Base-by-base conservation (phyloP, 139 green algal genomes). In the Pseudopediastrum boryanum region DNA sequence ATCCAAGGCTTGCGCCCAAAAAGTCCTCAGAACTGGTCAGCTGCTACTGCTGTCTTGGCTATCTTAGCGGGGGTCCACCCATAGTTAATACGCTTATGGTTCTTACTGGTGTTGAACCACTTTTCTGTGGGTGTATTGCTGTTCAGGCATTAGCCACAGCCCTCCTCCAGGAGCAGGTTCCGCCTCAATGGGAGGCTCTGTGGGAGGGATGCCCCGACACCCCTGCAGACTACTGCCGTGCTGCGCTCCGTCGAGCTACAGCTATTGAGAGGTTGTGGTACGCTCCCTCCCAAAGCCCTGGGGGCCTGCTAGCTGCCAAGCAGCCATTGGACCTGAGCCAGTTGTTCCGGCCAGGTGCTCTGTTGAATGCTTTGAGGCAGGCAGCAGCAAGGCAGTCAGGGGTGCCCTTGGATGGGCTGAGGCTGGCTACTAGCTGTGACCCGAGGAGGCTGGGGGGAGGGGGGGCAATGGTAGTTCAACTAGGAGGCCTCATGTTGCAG, bases 331-430 rank as follows among this genome's bases (percentile, higher is more conserved):
- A 90, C 52, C 81, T 93, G 69, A 80, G 64, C n/a, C 43, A 77
- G 16, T 75, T 92, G 75, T 93, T 92, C 84, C 80, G 88, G 35
- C 90, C 91, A 0, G 83, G 69, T 7, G 87, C 87, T 7, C 91
- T 96, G 65, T 68, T 96, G 2, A 94, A 90, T 70, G 90, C 92
- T 38, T 78, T 96, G 56, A 79, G 87, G 9, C 92, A 96, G 84
- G 74, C 90, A 41, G 84, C 81, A 2, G 86, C 89, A 0, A 83
- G 88, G n/a, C 16, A 46, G n/a, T 59, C 82, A 13, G 73, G 48
- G 13, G 41, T 80, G 23, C 41, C 85, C 19, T 85, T 96, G 66
- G 87, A 93, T 74, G 70, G 61, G 43, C 84, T 96, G 7, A 83
- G 85, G 79, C 74, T 95, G 35, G 80, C 82, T 35, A 92, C 85